A percentile compares a stretch with the other conserved stretches of the same genome.
phyloP scores from a whole-genome alignment of 306 rosid genomes.

The Quercus parvula region DNA sequence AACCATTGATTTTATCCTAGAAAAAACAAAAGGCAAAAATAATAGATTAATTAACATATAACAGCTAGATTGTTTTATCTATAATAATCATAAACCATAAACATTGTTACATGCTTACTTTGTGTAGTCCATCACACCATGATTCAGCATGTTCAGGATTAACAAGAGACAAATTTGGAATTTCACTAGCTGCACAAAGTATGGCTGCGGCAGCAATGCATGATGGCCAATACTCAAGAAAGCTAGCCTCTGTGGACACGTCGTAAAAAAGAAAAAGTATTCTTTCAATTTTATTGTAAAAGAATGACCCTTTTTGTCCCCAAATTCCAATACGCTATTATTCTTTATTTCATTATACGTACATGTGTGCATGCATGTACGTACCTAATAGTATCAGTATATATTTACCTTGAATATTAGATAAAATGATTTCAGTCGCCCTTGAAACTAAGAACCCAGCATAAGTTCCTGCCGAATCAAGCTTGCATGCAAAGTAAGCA shows the following conservation, averaged over 20 bases:
- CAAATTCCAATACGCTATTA: too few species aligned
- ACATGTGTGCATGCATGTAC: too few species aligned
- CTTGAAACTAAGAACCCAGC: conserved; percentile 65
- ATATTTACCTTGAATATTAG: conserved; percentile 68
- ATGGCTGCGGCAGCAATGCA: conserved; percentile 94
- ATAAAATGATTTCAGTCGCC: conserved; percentile 74
- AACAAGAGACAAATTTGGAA: conserved; percentile 68
- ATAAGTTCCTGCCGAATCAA: conserved; percentile 63
- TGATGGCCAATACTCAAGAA: conserved; percentile 92
- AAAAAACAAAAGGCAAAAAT: conserved; percentile 34
- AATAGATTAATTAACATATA: not conserved
- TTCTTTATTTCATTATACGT: not conserved
- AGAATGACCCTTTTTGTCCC: too few species aligned
- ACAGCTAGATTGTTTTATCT: too few species aligned
- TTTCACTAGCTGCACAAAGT: conserved; percentile 78
- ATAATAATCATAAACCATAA: not conserved
- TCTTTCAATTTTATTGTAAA: not conserved
- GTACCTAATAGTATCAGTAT: too few species aligned
- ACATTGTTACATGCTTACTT: conserved; percentile 54
- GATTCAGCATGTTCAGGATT: conserved; percentile 82
- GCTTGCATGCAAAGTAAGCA: conserved; percentile 82
- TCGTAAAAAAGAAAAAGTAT: conserved; percentile 1
- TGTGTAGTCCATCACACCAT: conserved; percentile 92
- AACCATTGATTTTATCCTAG: conserved; percentile 78
- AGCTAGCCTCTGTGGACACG: conserved; percentile 61